phyloP scores from a whole-genome alignment of 257 asterid genomes.

The Avicennia marina region DNA sequence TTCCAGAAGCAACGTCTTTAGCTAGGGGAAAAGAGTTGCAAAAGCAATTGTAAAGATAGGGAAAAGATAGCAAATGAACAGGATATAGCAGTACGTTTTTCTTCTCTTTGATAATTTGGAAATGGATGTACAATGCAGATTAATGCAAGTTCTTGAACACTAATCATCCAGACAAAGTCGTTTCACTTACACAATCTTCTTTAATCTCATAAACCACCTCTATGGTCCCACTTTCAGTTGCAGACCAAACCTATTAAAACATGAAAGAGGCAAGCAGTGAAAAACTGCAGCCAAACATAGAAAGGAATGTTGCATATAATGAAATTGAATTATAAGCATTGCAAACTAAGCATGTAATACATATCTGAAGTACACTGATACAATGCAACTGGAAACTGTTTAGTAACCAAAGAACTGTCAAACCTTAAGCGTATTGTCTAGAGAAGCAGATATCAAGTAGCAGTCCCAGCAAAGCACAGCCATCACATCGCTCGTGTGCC shows the following conservation, averaged over 20 bases:
- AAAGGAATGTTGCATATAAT: background rate
- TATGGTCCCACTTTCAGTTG: constrained; percentile 34
- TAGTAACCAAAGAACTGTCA: constrained; percentile 7
- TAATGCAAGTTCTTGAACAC: no score
- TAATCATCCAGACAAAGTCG: no score
- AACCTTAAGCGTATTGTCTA: constrained; percentile 57
- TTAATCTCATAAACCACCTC: constrained; percentile 31
- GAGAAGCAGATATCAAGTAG: constrained; percentile 51
- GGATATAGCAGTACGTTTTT: no score
- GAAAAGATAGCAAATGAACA: no score
- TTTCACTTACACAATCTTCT: constrained; percentile 34
- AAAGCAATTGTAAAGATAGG: background rate
- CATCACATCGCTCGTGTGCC: constrained; percentile 43
- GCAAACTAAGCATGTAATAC: background rate
- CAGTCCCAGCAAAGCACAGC: constrained; percentile 54
- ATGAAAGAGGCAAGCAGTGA: background rate
- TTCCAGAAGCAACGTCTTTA: background rate
- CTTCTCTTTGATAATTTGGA: background rate
- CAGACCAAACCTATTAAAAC: constrained; percentile 31
- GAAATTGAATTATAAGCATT: background rate
- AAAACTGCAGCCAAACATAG: background rate
- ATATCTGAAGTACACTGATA: no score
- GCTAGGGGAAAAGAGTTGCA: background rate
- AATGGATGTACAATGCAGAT: background rate
- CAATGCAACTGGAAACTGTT: no score